Base-by-base conservation (phyloP, 768 basidiomycete genomes). In the Wakefieldia striispora region DNA sequence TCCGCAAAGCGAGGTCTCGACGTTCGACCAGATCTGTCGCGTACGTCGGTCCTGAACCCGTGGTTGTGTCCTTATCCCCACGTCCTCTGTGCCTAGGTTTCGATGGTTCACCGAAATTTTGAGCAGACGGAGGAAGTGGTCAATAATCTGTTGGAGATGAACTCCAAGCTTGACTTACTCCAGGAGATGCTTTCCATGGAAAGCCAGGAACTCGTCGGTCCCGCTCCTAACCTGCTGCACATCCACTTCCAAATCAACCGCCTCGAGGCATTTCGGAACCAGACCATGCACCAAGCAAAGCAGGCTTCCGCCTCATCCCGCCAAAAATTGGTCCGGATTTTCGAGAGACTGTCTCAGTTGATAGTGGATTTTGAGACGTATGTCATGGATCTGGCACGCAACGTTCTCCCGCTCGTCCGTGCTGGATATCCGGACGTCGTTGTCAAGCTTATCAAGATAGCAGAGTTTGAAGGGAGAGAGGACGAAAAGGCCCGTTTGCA, bases 111-210 rank as follows among this genome's bases (percentile, higher is more conserved):
- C 67, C 81, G 95, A 8, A 94, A 95, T 64, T 95, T 98, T 58
- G 83, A 92, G 54, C 89, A 90, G 47, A 97, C 94, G 1, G 91
- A 95, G 64, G 93, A 95, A 57, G 95, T 97, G 84, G 88, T 97
- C 56, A 84, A 86, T 58, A 95, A 95, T 61, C 78, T 98, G 36
- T 75, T 91, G n/a, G 88, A 90, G 44, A 97, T 98, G 91, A 85
- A 87, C 56, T 75, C 84, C 20, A 87, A 88, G 63, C 81, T 98
- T 14, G 84, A 88, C 57, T 70, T 81, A 53, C 75, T 98, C 39
- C 84, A 92, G 59, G 77, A 78, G 24, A 81, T 95, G 76, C 81
- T 99, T 29, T 80, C 78, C 26, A 71, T 75, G 2, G 94, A 95
- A 64, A 80, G 81, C 46, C 70, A 79, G 48, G 82, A 92, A 59